Percentiles rank a stretch among this genome's conserved stretches.
These are phyloP conservation scores for Calonectria pauciramosa DNA, from an alignment of 2,329 filamentous ascomycete species.

Conservation along the genomic window DNA sequence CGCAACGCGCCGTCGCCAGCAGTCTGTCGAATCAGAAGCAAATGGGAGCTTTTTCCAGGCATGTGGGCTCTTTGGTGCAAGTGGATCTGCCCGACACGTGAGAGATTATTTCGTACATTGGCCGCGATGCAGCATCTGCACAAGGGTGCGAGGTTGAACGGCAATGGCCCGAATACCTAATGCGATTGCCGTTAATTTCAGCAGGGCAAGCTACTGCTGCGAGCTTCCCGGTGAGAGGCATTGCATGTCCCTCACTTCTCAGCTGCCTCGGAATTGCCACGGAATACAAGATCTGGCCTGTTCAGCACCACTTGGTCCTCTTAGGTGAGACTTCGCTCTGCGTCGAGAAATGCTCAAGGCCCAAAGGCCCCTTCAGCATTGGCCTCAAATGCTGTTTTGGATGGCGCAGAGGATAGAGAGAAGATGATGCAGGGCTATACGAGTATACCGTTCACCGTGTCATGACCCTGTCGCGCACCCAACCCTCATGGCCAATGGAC, in stretches of 20 bases:
- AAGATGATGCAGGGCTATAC: not conserved
- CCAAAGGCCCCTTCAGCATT: not conserved
- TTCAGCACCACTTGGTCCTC: not conserved
- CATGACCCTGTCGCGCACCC: not conserved
- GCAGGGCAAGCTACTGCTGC: not conserved
- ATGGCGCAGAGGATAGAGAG: not conserved
- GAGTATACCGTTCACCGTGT: not conserved
- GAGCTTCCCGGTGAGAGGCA: slow-evolving; percentile 10
- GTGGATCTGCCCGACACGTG: slow-evolving; percentile 43
- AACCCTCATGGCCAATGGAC: not conserved
- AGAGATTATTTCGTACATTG: slow-evolving; percentile 48
- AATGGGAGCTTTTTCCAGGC: slow-evolving; percentile 49
- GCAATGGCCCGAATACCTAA: slow-evolving; percentile 16
- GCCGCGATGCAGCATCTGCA: slow-evolving; percentile 33
- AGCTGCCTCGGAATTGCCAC: not conserved
- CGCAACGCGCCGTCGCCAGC: slow-evolving; percentile 44
- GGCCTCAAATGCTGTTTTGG: not conserved
- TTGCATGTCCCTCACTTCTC: not conserved
- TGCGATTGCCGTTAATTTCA: slow-evolving; percentile 7
- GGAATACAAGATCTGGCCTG: not conserved
- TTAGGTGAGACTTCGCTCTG: not conserved
- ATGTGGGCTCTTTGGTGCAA: slow-evolving; percentile 40
- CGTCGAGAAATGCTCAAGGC: not conserved
- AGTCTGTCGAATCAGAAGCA: slow-evolving; percentile 36
- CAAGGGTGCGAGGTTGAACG: slow-evolving; percentile 10